A percentile compares a stretch with the other conserved stretches of the same genome.
Evolutionary conservation across 176 grass and related monocot genomes (phyloP).

Genomic region (Oryza glumipatula): DNA sequence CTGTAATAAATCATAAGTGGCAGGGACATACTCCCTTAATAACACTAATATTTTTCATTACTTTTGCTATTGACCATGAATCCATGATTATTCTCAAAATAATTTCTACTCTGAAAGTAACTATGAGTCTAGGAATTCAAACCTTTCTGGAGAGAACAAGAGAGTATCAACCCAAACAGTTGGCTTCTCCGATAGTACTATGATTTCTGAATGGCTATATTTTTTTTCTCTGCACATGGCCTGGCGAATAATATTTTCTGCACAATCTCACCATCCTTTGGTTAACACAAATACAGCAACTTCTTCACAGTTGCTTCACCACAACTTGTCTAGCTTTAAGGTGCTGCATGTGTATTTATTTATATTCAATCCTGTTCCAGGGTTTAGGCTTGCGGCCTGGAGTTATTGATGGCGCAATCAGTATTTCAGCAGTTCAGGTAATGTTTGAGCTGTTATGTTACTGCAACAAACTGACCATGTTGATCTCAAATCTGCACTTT

Average conservation of each 20-base stretch:
- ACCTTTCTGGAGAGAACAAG: not conserved
- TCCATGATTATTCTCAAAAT: not conserved
- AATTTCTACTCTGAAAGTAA: not conserved
- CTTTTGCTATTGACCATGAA: not conserved
- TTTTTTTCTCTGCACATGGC: too few species aligned
- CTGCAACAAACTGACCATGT: not conserved
- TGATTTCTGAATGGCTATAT: not conserved
- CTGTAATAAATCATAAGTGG: not conserved
- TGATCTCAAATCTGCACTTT: slow-evolving; percentile 5
- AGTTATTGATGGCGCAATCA: slow-evolving; percentile 93
- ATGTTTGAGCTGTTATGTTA: slow-evolving; percentile 10
- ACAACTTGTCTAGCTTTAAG: slow-evolving; percentile 18
- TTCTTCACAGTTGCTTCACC: not conserved
- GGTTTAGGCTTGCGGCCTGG: slow-evolving; percentile 88
- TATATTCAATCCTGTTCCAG: slow-evolving; percentile 44
- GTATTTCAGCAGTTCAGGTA: slow-evolving; percentile 97
- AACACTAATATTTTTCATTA: not conserved
- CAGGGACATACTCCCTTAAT: not conserved
- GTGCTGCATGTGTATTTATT: slow-evolving; percentile 16
- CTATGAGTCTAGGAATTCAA: not conserved
- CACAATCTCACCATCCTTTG: not conserved
- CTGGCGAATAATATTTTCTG: not conserved
- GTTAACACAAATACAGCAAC: not conserved
- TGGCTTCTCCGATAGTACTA: not conserved
- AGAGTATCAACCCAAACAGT: not conserved